These are phyloP conservation scores for Carpinus fangiana DNA, from an alignment of 306 rosid genomes.

Conservation along the genomic window DNA sequence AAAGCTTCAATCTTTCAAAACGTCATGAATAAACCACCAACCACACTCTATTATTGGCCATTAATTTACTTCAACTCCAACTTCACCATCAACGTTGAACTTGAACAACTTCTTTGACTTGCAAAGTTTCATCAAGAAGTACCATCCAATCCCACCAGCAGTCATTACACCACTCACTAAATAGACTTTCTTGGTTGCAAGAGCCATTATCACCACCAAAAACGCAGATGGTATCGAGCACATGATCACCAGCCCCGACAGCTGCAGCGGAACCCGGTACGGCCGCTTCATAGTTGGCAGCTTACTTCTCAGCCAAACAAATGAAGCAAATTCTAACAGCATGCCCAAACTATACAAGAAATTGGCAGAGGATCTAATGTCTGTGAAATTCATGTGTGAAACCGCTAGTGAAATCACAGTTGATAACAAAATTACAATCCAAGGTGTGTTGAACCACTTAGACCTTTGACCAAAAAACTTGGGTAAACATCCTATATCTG, in stretches of 20 bases:
- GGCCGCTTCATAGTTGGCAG: slow-evolving; percentile 41
- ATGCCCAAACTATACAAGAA: slow-evolving; percentile 61
- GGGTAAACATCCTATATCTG: slow-evolving; percentile 57
- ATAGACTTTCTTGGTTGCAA: slow-evolving; percentile 46
- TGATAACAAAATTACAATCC: slow-evolving; percentile 58
- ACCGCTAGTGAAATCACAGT: slow-evolving; percentile 36
- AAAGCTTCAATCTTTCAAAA: neutral
- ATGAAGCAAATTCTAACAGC: slow-evolving; percentile 58
- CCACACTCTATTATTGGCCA: neutral
- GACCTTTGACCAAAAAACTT: slow-evolving; percentile 36
- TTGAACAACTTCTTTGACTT: slow-evolving; percentile 21
- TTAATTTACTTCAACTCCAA: neutral
- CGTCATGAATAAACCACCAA: neutral
- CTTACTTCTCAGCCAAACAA: slow-evolving; percentile 60
- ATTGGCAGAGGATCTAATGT: slow-evolving; percentile 42
- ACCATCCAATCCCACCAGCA: slow-evolving; percentile 39
- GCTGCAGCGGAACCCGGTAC: slow-evolving; percentile 45
- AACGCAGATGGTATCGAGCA: slow-evolving; percentile 54
- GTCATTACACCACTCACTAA: slow-evolving; percentile 53
- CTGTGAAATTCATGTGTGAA: slow-evolving; percentile 42
- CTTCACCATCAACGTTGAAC: slow-evolving; percentile 4
- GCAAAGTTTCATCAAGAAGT: slow-evolving; percentile 38
- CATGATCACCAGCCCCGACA: slow-evolving; percentile 38
- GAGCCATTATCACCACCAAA: slow-evolving; percentile 42
- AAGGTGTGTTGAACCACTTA: slow-evolving; percentile 55